Conservation (phyloP, 495 filamentous ascomycete species). For the Hypoxylon subgilvum region DNA sequence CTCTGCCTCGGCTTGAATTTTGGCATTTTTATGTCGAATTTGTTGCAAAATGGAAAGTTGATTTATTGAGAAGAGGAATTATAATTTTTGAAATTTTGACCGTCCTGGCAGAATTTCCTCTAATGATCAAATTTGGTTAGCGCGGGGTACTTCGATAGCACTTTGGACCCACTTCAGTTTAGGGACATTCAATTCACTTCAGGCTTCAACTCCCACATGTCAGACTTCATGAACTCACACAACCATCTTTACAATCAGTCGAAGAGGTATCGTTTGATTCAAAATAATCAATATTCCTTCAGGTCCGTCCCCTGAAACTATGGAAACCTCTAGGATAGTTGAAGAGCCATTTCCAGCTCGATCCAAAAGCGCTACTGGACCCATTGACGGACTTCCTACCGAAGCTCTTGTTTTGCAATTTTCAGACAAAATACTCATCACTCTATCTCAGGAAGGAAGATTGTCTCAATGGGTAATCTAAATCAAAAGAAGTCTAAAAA, state of each 20-base stretch:
- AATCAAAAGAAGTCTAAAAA: background rate
- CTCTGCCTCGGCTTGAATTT: slow-evolving; percentile 80
- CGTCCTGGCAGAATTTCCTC: slow-evolving; percentile 55
- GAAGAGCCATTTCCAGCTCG: slow-evolving; percentile 74
- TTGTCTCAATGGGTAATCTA: slow-evolving; percentile 86
- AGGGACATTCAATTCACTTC: too few species aligned
- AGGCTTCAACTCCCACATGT: too few species aligned
- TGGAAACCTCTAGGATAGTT: slow-evolving; percentile 30
- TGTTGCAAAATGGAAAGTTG: slow-evolving; percentile 9
- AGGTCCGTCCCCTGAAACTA: slow-evolving; percentile 11
- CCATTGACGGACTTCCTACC: slow-evolving; percentile 71
- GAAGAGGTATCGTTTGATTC: too few species aligned
- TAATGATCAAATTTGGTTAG: slow-evolving; percentile 20
- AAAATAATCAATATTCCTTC: too few species aligned
- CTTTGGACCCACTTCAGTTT: too few species aligned
- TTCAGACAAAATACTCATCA: slow-evolving; percentile 90
- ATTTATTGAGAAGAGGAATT: slow-evolving; percentile 4
- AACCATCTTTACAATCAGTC: too few species aligned
- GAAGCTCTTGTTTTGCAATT: slow-evolving; percentile 75
- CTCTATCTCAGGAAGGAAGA: slow-evolving; percentile 82
- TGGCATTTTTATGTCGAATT: slow-evolving; percentile 62
- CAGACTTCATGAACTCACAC: too few species aligned
- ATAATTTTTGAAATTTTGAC: slow-evolving; percentile 53
- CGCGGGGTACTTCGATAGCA: slow-evolving; percentile 38
- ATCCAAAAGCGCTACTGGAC: slow-evolving; percentile 68